A percentile compares a stretch with the other conserved stretches of the same genome.
These are phyloP conservation scores for Pythium dissotocum DNA, from an alignment of 352 stramenopile genomes.

Conservation along the genomic window DNA sequence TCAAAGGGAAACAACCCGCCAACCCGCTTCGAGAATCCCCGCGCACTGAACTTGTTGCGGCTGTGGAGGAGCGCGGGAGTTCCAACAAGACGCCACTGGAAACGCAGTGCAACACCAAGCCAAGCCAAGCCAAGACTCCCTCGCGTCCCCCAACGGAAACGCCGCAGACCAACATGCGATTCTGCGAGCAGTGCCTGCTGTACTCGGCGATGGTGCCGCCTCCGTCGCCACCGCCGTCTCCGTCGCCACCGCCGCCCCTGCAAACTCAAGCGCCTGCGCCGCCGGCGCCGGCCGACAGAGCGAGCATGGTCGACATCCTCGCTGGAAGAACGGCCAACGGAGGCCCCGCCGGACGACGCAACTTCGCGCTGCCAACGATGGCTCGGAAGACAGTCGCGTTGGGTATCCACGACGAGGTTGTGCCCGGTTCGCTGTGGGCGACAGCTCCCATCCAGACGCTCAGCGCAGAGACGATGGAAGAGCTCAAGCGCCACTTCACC, in stretches of 20 bases:
- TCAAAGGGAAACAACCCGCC: not conserved
- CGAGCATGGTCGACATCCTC: not conserved
- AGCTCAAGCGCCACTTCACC: not conserved
- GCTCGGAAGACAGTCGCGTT: not conserved
- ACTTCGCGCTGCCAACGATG: not conserved
- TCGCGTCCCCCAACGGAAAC: too few species aligned
- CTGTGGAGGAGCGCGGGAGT: too few species aligned
- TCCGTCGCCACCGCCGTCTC: not conserved
- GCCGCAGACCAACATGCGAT: not conserved
- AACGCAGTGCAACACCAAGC: too few species aligned
- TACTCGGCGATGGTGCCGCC: not conserved
- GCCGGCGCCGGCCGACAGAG: not conserved
- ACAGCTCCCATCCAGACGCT: not conserved
- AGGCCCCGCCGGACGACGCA: not conserved
- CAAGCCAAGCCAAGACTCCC: too few species aligned
- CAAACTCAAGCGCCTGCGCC: not conserved
- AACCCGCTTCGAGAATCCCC: not conserved
- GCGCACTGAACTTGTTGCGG: too few species aligned
- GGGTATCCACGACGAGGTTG: not conserved
- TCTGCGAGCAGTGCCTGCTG: not conserved
- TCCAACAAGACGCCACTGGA: too few species aligned
- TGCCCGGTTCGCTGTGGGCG: not conserved
- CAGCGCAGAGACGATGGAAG: not conserved
- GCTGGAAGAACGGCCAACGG: not conserved
- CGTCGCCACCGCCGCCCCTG: too few species aligned